phyloP scores from a whole-genome alignment of 2,329 filamentous ascomycete species.

The Colletotrichum sp. region DNA sequence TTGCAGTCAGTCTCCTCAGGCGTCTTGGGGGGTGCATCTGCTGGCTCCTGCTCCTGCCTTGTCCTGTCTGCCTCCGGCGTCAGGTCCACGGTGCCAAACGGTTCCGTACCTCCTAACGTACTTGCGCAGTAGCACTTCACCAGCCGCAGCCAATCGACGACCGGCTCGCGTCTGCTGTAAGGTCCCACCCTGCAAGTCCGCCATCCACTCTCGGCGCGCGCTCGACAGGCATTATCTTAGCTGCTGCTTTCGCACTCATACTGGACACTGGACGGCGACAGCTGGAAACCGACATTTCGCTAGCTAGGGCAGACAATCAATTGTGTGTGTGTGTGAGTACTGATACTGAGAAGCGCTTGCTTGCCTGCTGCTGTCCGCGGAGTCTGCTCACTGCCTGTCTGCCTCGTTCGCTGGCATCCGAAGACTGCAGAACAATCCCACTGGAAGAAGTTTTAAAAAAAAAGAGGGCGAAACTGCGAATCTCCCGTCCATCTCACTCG shows the following conservation, averaged over 20 bases:
- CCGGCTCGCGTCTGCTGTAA: background rate
- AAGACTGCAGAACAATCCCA: background rate
- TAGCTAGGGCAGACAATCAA: background rate
- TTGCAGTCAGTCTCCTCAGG: background rate
- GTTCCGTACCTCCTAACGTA: background rate
- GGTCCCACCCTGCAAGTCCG: background rate
- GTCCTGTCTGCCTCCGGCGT: background rate
- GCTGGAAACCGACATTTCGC: background rate
- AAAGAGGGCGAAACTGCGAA: background rate
- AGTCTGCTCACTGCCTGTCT: background rate
- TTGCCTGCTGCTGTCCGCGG: background rate
- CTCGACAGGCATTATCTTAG: constrained; percentile 6
- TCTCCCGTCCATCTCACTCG: background rate
- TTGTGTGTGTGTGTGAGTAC: background rate
- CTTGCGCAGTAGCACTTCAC: background rate
- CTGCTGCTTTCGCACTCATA: background rate
- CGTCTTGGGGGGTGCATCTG: background rate
- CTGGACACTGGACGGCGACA: background rate
- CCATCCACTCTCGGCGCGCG: background rate
- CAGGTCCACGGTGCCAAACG: background rate
- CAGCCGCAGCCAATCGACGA: background rate
- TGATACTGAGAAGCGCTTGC: background rate
- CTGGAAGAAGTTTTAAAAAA: background rate
- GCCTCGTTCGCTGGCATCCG: background rate
- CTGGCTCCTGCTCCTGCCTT: background rate